Conservation (phyloP, 169 alveolate genomes). For the Plasmodium adleri region DNA sequence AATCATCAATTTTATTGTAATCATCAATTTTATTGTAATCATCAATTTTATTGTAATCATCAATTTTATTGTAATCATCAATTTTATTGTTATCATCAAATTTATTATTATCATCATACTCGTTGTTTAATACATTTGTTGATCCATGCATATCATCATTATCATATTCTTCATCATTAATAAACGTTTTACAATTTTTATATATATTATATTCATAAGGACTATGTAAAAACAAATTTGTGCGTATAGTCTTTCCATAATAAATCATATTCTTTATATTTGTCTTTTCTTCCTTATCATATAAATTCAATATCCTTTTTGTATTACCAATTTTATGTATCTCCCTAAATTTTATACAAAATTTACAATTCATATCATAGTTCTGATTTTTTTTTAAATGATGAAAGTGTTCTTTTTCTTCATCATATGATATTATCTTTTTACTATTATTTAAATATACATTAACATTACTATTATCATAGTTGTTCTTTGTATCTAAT, state of each 20-base stretch:
- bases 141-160: not conserved
- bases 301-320: slow-evolving; percentile 24
- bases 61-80: not conserved
- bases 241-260: slow-evolving; percentile 72
- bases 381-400: slow-evolving; percentile 65
- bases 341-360: slow-evolving; percentile 54
- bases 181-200: slow-evolving; percentile 45
- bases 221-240: slow-evolving; percentile 43
- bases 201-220: slow-evolving; percentile 70
- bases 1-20: not conserved
- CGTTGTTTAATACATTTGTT: not conserved
- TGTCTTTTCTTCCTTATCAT: slow-evolving; percentile 25
- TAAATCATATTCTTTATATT: slow-evolving; percentile 64
- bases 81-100: not conserved
- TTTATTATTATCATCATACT: not conserved
- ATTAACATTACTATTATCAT: not conserved
- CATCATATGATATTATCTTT: slow-evolving; percentile 47
- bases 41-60: not conserved
- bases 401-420: slow-evolving; percentile 73
- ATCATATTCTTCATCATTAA: not conserved
- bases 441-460: slow-evolving; percentile 10
- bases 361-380: slow-evolving; percentile 30
- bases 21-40: not conserved
- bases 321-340: slow-evolving; percentile 49
- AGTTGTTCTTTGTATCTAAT: not conserved